phyloP scores from a whole-genome alignment of 179 eudicot genomes.

The Beta corolliflora region DNA sequence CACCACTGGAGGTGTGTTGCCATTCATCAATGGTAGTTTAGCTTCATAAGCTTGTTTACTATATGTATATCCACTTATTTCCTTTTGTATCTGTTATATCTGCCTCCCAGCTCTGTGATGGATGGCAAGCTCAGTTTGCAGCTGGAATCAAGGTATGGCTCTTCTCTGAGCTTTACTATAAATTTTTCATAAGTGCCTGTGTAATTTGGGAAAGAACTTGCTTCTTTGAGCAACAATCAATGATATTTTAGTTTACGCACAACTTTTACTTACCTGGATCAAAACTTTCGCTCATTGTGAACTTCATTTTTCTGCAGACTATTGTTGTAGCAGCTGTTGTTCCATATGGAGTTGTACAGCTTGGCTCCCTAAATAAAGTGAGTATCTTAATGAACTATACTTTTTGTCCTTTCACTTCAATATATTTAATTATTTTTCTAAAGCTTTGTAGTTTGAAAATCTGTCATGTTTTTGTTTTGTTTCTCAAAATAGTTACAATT shows the following conservation, averaged over 20 bases:
- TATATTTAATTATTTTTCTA: neutral
- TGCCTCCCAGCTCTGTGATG: conserved; percentile 54
- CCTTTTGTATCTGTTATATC: conserved; percentile 20
- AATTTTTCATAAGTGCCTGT: neutral
- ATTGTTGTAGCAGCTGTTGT: conserved; percentile 67
- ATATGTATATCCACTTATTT: conserved; percentile 2
- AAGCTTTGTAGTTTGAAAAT: neutral
- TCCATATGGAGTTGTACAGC: conserved; percentile 82
- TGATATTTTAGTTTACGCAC: neutral
- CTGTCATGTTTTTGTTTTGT: too few relatives aligned
- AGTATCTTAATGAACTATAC: conserved; percentile 14
- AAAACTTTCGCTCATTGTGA: neutral
- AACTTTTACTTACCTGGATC: neutral
- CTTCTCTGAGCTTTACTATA: neutral
- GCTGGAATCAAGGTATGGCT: conserved; percentile 79
- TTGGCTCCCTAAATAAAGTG: conserved; percentile 81
- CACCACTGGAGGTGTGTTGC: conserved; percentile 55
- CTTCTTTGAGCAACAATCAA: neutral
- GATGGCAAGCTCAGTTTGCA: conserved; percentile 72
- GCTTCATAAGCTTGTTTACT: neutral
- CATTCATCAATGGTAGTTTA: neutral
- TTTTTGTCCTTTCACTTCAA: neutral
- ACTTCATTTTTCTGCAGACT: conserved; percentile 59
- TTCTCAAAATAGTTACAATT: neutral
- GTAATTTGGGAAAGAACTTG: neutral